Evolutionary conservation across 306 rosid species (phyloP).

Genomic region (Lathyrus aphaca): DNA sequence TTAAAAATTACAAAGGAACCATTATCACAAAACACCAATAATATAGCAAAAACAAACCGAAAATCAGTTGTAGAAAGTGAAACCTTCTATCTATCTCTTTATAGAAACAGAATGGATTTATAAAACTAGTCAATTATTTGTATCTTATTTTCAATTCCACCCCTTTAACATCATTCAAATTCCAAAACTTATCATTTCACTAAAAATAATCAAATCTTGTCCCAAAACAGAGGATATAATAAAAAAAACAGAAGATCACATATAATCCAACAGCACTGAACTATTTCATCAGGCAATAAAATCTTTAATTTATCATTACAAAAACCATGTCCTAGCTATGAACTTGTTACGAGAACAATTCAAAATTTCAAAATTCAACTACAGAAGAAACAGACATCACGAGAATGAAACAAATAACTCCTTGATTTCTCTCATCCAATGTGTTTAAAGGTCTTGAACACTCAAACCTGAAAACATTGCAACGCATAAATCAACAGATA

Average conservation of each 20-base stretch:
- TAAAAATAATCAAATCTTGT: not conserved
- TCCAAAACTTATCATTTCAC: not conserved
- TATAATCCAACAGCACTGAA: not conserved
- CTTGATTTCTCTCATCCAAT: not conserved
- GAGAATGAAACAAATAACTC: slow-evolving; percentile 21
- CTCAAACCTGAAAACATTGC: slow-evolving; percentile 63
- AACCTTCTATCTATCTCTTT: too few relatives aligned
- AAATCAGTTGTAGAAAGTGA: too few relatives aligned
- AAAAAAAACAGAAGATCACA: slow-evolving; percentile 19
- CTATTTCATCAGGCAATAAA: slow-evolving; percentile 21
- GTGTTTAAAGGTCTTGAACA: slow-evolving; percentile 76
- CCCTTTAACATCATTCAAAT: not conserved
- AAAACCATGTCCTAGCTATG: slow-evolving; percentile 29
- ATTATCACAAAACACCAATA: too few relatives aligned
- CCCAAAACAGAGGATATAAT: not conserved
- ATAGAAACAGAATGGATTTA: not conserved
- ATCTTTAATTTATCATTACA: slow-evolving; percentile 26
- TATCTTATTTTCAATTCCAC: not conserved
- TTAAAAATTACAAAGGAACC: too few relatives aligned
- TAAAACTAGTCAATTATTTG: not conserved
- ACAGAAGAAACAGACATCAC: slow-evolving; percentile 29
- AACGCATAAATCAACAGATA: not conserved
- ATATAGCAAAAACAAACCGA: too few relatives aligned
- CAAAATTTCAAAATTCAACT: slow-evolving; percentile 33
- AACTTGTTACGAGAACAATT: slow-evolving; percentile 19